A percentile compares a stretch with the other conserved stretches of the same genome.
These are phyloP conservation scores for Pulveroboletus sp. DNA, from an alignment of 768 basidiomycete species.

Conservation along the genomic window DNA sequence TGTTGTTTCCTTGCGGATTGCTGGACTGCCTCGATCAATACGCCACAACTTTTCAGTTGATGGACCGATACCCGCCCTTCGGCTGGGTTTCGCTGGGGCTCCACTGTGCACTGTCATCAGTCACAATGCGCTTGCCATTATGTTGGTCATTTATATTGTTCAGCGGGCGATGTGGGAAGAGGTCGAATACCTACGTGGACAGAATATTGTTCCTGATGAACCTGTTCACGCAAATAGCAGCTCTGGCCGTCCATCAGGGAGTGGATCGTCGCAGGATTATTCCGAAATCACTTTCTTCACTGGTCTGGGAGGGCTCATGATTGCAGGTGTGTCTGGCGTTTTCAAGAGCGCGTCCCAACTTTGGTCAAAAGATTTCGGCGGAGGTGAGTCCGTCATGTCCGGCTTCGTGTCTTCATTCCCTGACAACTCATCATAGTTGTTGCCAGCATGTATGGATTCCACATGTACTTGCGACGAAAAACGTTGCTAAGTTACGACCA, in stretches of 20 bases:
- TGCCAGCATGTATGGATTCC: constrained; percentile 22
- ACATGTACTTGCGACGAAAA: not conserved
- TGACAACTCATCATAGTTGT: constrained; percentile 12
- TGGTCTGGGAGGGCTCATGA: constrained; percentile 14
- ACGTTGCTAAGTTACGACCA: constrained; percentile 6
- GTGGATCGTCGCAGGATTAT: not conserved
- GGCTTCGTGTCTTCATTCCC: not conserved
- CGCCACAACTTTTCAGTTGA: constrained; percentile 11
- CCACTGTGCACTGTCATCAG: constrained; percentile 27
- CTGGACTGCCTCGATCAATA: not conserved
- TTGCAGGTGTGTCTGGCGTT: constrained; percentile 20
- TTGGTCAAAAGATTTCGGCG: constrained; percentile 30
- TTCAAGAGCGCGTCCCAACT: constrained; percentile 25
- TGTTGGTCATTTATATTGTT: constrained; percentile 23
- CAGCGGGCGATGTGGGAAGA: constrained; percentile 19
- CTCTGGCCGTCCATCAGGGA: not conserved
- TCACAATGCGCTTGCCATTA: constrained; percentile 21
- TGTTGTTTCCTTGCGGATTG: not conserved
- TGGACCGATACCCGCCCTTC: constrained; percentile 25
- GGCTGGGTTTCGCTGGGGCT: constrained; percentile 25
- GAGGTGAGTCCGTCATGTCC: constrained; percentile 11
- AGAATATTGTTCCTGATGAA: constrained; percentile 11
- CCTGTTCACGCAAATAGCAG: not conserved
- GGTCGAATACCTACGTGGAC: constrained; percentile 9
- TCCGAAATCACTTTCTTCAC: constrained; percentile 8